Evolutionary conservation across 2,329 filamentous ascomycete species (phyloP).

Genomic region (Ceratocystis papillata): DNA sequence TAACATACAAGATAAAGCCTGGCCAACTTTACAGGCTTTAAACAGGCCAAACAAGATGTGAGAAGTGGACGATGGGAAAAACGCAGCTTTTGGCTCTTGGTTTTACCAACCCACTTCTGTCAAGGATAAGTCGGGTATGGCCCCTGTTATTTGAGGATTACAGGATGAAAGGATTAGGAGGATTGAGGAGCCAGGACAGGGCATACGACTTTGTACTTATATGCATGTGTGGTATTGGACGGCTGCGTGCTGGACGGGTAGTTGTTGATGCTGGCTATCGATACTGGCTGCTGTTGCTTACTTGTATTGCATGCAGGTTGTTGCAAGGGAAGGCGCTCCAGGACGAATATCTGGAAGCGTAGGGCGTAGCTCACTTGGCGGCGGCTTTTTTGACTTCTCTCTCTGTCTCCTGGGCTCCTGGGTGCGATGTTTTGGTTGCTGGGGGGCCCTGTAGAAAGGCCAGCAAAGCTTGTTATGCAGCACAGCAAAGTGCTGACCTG

Average conservation of each 20-base stretch:
- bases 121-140: background rate
- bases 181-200: background rate
- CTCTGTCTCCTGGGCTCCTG: background rate
- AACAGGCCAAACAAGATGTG: background rate
- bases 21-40: background rate
- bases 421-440: background rate
- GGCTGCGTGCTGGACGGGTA: background rate
- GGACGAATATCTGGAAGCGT: no score
- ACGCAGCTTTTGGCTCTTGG: background rate
- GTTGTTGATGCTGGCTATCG: background rate
- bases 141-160: conserved; percentile 5
- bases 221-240: background rate
- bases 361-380: background rate
- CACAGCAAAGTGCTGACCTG: conserved; percentile 10
- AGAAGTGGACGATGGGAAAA: background rate
- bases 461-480: background rate
- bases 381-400: background rate
- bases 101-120: background rate
- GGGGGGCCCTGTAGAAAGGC: background rate
- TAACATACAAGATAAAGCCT: background rate
- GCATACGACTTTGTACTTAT: background rate
- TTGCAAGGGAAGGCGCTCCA: no score
- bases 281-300: background rate
- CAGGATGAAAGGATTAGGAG: background rate
- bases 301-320: no score